These are phyloP conservation scores for Mariannaea elegans DNA, from an alignment of 2,329 filamentous ascomycete species.

Conservation along the genomic window DNA sequence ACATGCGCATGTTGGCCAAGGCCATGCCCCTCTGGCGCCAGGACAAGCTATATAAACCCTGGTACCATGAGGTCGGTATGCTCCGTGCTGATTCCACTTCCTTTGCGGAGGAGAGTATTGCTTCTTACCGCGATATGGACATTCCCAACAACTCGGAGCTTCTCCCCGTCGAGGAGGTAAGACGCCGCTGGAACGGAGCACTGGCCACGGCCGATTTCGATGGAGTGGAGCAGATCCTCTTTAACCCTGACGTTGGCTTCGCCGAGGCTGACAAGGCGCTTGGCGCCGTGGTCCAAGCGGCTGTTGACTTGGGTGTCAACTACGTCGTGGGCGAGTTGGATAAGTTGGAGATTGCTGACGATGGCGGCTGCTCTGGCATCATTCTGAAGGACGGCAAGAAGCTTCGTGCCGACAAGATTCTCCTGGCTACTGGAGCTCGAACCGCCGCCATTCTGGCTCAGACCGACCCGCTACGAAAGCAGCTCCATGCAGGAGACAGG, in stretches of 20 bases:
- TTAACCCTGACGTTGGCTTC: constrained; percentile 68
- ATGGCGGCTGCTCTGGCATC: constrained; percentile 60
- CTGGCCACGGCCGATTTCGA: constrained; percentile 67
- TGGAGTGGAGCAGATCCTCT: constrained; percentile 62
- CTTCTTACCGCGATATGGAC: constrained; percentile 46
- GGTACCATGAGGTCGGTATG: constrained; percentile 69
- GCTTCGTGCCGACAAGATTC: constrained; percentile 60
- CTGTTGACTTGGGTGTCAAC: constrained; percentile 62
- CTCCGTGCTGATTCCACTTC: constrained; percentile 50
- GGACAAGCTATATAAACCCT: constrained; percentile 59
- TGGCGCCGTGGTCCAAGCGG: constrained; percentile 61
- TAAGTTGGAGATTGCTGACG: constrained; percentile 55
- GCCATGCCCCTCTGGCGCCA: constrained; percentile 52
- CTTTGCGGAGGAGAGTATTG: constrained; percentile 55
- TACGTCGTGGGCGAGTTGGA: constrained; percentile 62
- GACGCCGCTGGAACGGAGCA: constrained; percentile 62
- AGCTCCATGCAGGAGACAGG: constrained; percentile 62
- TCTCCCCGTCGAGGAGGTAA: constrained; percentile 60
- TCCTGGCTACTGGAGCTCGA: constrained; percentile 66
- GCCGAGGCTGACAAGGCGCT: constrained; percentile 66
- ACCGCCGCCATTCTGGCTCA: constrained; percentile 63
- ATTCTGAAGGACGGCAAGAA: constrained; percentile 54
- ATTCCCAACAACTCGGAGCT: constrained; percentile 52
- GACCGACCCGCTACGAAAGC: constrained; percentile 56
- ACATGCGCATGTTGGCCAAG: constrained; percentile 51